These are phyloP conservation scores for Jasminum sambac DNA, from an alignment of 257 asterid species.

Conservation along the genomic window DNA sequence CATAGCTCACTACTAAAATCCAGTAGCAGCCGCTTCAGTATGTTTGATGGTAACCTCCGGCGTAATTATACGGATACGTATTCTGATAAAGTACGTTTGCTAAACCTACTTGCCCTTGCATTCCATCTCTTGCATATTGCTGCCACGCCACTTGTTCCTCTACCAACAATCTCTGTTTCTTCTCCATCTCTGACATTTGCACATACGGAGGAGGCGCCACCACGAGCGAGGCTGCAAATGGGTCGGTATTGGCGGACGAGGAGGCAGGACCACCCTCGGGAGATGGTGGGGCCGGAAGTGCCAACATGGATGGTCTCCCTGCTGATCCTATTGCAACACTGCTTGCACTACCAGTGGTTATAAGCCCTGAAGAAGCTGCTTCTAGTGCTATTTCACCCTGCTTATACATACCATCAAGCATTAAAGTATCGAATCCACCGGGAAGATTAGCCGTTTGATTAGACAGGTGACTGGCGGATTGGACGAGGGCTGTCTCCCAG, in stretches of 20 bases:
- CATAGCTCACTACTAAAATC: not conserved
- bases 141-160: conserved; percentile 93
- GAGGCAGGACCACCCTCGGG: conserved; percentile 29
- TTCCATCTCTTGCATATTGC: conserved; percentile 74
- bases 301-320: conserved; percentile 78
- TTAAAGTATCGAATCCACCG: conserved; percentile 58
- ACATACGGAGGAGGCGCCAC: conserved; percentile 83
- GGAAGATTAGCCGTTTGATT: conserved; percentile 67
- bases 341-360: conserved; percentile 80
- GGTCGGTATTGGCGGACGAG: conserved; percentile 34
- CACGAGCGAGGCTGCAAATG: conserved; percentile 69
- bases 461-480: conserved; percentile 66
- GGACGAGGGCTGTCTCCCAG: conserved; percentile 80
- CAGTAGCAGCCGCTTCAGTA: conserved; percentile 30
- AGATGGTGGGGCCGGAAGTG: conserved; percentile 79
- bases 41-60: conserved; percentile 50
- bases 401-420: conserved; percentile 87
- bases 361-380: conserved; percentile 55
- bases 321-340: conserved; percentile 85
- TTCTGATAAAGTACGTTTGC: conserved; percentile 37
- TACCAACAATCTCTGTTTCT: conserved; percentile 62
- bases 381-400: conserved; percentile 65
- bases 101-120: conserved; percentile 69
- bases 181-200: conserved; percentile 94
- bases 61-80: conserved; percentile 37